Evolutionary conservation across 768 basidiomycete genomes (phyloP).

Genomic region (Podaxis sp.): DNA sequence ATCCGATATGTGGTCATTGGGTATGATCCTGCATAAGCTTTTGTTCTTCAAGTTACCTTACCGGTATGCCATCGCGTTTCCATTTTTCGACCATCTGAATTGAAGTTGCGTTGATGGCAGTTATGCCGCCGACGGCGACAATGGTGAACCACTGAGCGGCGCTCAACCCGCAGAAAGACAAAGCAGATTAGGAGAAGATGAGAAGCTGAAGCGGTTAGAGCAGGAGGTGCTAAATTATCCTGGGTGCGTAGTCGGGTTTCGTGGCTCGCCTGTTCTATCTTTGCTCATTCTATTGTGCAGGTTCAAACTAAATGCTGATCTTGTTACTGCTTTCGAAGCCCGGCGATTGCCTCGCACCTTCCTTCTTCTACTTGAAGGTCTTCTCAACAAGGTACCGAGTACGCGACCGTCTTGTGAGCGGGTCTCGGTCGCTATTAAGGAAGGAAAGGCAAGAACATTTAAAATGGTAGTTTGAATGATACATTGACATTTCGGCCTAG

Average conservation of each 20-base stretch:
- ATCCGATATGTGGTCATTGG: constrained; percentile 95
- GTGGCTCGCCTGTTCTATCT: neutral
- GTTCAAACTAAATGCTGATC: constrained; percentile 48
- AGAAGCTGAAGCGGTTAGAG: constrained; percentile 69
- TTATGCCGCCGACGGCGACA: constrained; percentile 62
- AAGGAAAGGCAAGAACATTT: constrained; percentile 62
- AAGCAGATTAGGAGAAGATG: constrained; percentile 34
- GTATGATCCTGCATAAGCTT: constrained; percentile 93
- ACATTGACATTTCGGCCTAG: constrained; percentile 6
- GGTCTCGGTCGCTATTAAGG: constrained; percentile 63
- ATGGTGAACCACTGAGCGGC: constrained; percentile 33
- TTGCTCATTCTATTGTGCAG: constrained; percentile 22
- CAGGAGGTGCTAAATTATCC: constrained; percentile 70
- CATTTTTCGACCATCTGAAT: neutral
- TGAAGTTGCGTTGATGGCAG: constrained; percentile 20
- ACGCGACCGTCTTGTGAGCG: constrained; percentile 72
- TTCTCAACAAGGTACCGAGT: constrained; percentile 60
- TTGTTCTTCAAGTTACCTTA: constrained; percentile 91
- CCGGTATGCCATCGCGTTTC: constrained; percentile 36
- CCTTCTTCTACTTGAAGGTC: constrained; percentile 67
- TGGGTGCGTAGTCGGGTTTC: constrained; percentile 49
- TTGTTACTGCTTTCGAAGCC: constrained; percentile 59
- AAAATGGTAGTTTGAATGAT: neutral
- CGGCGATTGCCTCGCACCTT: constrained; percentile 73
- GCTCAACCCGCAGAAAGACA: constrained; percentile 27